phyloP scores from a whole-genome alignment of 75 land plant species.

The Pinus taeda region DNA sequence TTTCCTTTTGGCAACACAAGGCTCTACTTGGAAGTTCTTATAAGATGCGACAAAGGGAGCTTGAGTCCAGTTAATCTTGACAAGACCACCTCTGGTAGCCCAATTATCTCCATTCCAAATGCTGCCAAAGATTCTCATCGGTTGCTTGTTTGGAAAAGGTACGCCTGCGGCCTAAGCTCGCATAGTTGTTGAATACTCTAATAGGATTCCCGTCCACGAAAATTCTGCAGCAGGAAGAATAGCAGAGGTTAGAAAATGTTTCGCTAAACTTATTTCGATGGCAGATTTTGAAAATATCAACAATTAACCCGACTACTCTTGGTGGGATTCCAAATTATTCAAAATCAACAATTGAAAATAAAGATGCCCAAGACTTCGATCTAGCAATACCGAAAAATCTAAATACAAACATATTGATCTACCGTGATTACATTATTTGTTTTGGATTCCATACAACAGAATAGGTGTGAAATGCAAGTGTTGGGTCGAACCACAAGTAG shows the following conservation, averaged over 20 bases:
- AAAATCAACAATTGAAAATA: no score
- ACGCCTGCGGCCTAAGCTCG: slow-evolving; percentile 9
- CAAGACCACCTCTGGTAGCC: slow-evolving; percentile 21
- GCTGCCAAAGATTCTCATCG: slow-evolving; percentile 13
- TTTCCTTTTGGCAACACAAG: neutral
- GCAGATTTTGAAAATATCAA: no score
- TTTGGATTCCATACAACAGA: neutral
- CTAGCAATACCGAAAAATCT: no score
- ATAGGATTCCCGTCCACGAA: slow-evolving; percentile 14
- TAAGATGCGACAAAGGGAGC: slow-evolving; percentile 2
- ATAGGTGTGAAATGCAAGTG: slow-evolving; percentile 12
- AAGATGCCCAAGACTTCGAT: no score
- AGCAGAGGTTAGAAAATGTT: no score
- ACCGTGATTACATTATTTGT: neutral
- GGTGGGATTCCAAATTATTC: no score
- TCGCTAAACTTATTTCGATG: no score
- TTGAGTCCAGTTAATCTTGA: neutral
- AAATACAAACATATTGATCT: no score
- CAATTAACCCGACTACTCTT: no score
- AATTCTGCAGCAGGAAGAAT: neutral
- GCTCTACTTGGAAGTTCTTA: neutral
- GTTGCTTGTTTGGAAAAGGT: slow-evolving; percentile 6
- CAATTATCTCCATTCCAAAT: slow-evolving; percentile 25
- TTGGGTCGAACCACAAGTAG: slow-evolving; percentile 12
- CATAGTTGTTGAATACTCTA: slow-evolving; percentile 11